phyloP scores from a whole-genome alignment of 2,329 filamentous ascomycete genomes.

The Microsporum ferrugineum region DNA sequence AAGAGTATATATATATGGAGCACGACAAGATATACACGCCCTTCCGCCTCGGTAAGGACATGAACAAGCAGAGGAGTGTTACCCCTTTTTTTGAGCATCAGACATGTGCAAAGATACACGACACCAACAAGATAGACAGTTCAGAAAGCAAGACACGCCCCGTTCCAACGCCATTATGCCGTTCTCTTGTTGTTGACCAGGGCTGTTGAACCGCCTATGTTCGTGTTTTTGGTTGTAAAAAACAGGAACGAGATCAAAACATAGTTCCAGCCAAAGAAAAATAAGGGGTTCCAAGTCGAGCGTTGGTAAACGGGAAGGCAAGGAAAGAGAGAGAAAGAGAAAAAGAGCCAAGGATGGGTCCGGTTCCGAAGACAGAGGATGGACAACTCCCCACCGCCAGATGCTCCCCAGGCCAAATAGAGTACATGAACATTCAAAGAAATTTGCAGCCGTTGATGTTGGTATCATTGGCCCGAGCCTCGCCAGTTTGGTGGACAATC shows the following conservation, averaged over 20 bases:
- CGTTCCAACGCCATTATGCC: background rate
- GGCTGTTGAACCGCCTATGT: conserved; percentile 60
- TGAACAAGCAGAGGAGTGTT: background rate
- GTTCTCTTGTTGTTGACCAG: conserved; percentile 21
- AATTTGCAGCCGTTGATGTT: conserved; percentile 50
- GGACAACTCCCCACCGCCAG: background rate
- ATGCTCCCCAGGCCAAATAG: background rate
- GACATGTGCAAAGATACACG: too few species aligned
- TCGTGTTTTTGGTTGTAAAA: conserved; percentile 76
- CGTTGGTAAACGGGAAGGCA: too few species aligned
- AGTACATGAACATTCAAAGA: conserved; percentile 23
- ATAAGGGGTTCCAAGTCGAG: too few species aligned
- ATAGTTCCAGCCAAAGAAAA: conserved; percentile 44
- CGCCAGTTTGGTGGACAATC: conserved; percentile 4
- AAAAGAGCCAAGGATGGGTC: background rate
- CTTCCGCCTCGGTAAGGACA: background rate
- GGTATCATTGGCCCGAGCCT: conserved; percentile 42
- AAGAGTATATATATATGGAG: too few species aligned
- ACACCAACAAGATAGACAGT: conserved; percentile 18
- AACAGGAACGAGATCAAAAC: conserved; percentile 58
- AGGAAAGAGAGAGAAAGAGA: conserved; percentile 4
- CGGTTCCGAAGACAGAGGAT: background rate
- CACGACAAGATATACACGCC: too few species aligned
- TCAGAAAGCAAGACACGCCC: background rate
- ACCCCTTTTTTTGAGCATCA: too few species aligned